phyloP scores from a whole-genome alignment of 805 yeast species.

The Ogataea methylovora region DNA sequence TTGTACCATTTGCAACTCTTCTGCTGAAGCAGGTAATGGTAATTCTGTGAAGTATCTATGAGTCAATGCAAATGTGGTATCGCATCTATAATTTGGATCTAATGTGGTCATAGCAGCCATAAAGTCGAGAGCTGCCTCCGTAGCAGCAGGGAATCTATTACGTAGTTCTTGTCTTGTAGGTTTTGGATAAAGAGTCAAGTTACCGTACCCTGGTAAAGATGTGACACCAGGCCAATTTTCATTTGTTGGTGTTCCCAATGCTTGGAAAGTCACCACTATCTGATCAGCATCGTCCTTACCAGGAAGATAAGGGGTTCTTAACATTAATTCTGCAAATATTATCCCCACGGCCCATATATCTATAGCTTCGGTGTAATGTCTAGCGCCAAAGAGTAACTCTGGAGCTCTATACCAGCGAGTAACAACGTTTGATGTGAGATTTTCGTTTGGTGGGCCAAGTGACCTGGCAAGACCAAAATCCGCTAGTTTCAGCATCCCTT shows the following conservation, averaged over 20 bases:
- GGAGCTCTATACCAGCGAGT: conserved; percentile 99
- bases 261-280: conserved; percentile 86
- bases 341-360: conserved; percentile 97
- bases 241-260: conserved; percentile 94
- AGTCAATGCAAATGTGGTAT: conserved; percentile 53
- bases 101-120: conserved; percentile 64
- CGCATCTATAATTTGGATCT: conserved; percentile 72
- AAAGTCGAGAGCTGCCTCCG: conserved; percentile 72
- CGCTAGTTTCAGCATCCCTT: conserved; percentile 85
- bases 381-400: conserved; percentile 80
- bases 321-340: conserved; percentile 93
- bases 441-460: conserved; percentile 68
- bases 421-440: conserved; percentile 86
- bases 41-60: conserved; percentile 63
- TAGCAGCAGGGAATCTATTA: conserved; percentile 83
- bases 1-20: too few species aligned
- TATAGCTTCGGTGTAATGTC: conserved; percentile 81
- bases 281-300: conserved; percentile 90
- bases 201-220: conserved; percentile 66
- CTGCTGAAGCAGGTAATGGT: conserved; percentile 71
- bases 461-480: conserved; percentile 96
- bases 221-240: conserved; percentile 87
- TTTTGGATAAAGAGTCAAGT: conserved; percentile 69
- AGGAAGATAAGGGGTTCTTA: conserved; percentile 90
- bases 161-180: conserved; percentile 77